These are phyloP conservation scores for Eucalyptus sideroxylon DNA, from an alignment of 345 rosid species.

Conservation along the genomic window DNA sequence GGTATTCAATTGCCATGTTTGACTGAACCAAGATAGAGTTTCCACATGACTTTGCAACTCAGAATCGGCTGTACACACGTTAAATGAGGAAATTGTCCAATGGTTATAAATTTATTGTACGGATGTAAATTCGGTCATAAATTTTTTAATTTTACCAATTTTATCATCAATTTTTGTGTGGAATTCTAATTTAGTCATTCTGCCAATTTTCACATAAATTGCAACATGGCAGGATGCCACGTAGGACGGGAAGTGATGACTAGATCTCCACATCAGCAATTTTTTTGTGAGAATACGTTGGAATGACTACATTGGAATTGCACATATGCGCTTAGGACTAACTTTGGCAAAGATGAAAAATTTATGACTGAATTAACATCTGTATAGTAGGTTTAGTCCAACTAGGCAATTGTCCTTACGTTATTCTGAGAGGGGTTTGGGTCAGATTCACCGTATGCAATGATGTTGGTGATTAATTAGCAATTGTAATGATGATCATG, in stretches of 20 bases:
- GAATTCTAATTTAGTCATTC: not conserved
- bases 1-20: not conserved
- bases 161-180: not conserved
- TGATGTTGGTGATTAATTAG: not conserved
- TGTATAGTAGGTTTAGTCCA: accelerated
- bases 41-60: not conserved
- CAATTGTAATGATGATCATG: not conserved
- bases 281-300: not conserved
- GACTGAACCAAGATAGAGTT: not conserved
- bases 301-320: not conserved
- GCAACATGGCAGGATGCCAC: accelerated
- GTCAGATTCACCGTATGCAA: not conserved
- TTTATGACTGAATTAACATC: not conserved
- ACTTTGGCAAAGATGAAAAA: not conserved
- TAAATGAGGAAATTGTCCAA: not conserved
- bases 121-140: accelerated
- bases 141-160: accelerated
- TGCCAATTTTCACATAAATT: not conserved
- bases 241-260: not conserved
- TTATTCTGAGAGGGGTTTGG: not conserved
- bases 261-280: accelerated
- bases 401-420: not conserved
- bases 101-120: not conserved
- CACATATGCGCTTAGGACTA: accelerated
- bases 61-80: not conserved